These are phyloP conservation scores for Xylaria digitata DNA, from an alignment of 2,329 filamentous ascomycete genomes.

Conservation along the genomic window DNA sequence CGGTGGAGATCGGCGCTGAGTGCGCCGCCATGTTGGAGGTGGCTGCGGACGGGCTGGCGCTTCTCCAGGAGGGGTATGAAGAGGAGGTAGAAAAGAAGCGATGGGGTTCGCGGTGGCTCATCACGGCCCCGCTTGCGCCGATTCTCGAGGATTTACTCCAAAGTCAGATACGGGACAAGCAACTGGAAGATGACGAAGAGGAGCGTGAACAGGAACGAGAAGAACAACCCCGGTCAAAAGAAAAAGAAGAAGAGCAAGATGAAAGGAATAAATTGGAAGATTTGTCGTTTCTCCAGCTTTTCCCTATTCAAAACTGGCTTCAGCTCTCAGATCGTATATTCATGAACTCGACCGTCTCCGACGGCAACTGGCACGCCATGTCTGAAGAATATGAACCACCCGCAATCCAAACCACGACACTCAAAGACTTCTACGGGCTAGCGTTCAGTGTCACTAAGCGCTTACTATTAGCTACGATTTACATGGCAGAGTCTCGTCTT, in stretches of 20 bases:
- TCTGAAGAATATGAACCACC: conserved; percentile 66
- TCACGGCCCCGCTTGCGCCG: conserved; percentile 59
- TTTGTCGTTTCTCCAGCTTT: conserved; percentile 65
- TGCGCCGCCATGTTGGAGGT: conserved; percentile 75
- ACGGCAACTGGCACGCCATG: conserved; percentile 75
- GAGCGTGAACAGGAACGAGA: conserved; percentile 1
- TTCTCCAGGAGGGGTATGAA: conserved; percentile 73
- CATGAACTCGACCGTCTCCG: conserved; percentile 75
- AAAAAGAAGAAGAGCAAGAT: neutral
- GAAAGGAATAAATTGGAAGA: conserved; percentile 31
- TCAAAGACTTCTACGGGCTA: conserved; percentile 80
- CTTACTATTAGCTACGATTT: conserved; percentile 75
- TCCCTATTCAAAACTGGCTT: conserved; percentile 71
- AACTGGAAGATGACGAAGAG: neutral
- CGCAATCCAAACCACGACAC: conserved; percentile 77
- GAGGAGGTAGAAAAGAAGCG: conserved; percentile 67
- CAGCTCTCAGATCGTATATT: conserved; percentile 74
- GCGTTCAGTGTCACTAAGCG: conserved; percentile 74
- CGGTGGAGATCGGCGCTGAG: conserved; percentile 74
- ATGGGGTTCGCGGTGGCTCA: conserved; percentile 74
- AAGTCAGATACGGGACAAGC: conserved; percentile 24
- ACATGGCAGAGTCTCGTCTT: conserved; percentile 76
- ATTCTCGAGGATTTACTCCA: conserved; percentile 43
- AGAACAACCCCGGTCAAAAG: neutral
- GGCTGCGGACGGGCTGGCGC: conserved; percentile 73